Conservation (phyloP, 371 early-diverging fungal genomes). For the Apophysomyces trapeziformis region DNA sequence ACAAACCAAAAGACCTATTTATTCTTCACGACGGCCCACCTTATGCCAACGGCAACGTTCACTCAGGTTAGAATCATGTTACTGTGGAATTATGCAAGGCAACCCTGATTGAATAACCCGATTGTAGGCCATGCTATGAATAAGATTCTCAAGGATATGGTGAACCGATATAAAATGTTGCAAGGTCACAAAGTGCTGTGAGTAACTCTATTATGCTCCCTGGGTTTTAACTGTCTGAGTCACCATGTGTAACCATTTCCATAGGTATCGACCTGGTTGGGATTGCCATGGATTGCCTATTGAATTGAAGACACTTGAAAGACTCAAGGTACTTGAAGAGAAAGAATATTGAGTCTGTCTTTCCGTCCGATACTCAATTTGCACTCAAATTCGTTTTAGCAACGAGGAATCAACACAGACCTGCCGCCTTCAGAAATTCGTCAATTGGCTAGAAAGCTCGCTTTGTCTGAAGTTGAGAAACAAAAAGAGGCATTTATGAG, state of each 20-base stretch:
- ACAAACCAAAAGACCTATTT: conserved; percentile 70
- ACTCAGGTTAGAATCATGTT: conserved; percentile 60
- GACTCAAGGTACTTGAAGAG: conserved; percentile 51
- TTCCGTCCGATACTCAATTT: not conserved
- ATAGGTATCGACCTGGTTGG: conserved; percentile 92
- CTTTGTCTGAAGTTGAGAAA: conserved; percentile 65
- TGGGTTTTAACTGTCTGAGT: not conserved
- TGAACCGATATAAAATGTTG: conserved; percentile 87
- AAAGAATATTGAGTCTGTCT: too few species aligned
- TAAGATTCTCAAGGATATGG: conserved; percentile 94
- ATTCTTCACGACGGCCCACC: conserved; percentile 98
- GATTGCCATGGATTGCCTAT: conserved; percentile 98
- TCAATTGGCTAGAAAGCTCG: conserved; percentile 69
- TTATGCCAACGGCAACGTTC: conserved; percentile 95
- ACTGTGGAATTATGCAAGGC: not conserved
- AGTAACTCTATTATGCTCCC: conserved; percentile 11
- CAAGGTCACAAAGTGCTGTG: conserved; percentile 84
- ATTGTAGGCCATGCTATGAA: conserved; percentile 86
- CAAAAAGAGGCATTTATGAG: conserved; percentile 73
- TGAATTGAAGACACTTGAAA: conserved; percentile 87
- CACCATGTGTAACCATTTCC: not conserved
- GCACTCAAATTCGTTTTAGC: conserved; percentile 9
- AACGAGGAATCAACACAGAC: conserved; percentile 28
- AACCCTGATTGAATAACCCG: too few species aligned
- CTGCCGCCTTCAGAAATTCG: conserved; percentile 73